These are phyloP conservation scores for Fusarium sp. DNA, from an alignment of 2,329 filamentous ascomycete species.

Conservation along the genomic window DNA sequence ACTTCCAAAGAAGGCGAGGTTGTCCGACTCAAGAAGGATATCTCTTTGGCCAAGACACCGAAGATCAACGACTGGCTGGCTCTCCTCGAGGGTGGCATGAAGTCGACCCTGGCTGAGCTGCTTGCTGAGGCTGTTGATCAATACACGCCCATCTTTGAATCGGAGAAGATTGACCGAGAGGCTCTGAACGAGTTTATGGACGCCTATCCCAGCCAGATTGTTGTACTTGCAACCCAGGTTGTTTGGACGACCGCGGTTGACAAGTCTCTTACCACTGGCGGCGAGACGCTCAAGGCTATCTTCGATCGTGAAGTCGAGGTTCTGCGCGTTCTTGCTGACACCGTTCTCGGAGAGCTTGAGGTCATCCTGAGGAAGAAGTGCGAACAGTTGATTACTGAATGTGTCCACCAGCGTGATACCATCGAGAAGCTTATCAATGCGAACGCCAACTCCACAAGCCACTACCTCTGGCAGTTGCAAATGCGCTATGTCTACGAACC, in stretches of 20 bases:
- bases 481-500: slow-evolving; percentile 95
- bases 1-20: slow-evolving; percentile 95
- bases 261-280: slow-evolving; percentile 77
- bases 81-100: slow-evolving; percentile 92
- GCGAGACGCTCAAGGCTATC: slow-evolving; percentile 74
- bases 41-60: slow-evolving; percentile 92
- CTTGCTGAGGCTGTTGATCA: slow-evolving; percentile 86
- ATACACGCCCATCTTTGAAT: slow-evolving; percentile 82
- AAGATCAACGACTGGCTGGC: slow-evolving; percentile 99
- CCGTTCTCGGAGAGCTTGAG: slow-evolving; percentile 90
- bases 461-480: slow-evolving; percentile 93
- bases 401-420: slow-evolving; percentile 94
- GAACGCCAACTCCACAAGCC: slow-evolving; percentile 79
- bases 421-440: slow-evolving; percentile 86
- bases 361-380: slow-evolving; percentile 93
- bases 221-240: slow-evolving; percentile 92
- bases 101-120: slow-evolving; percentile 89
- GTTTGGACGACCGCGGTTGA: slow-evolving; percentile 94
- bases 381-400: slow-evolving; percentile 98
- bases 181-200: slow-evolving; percentile 85
- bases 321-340: slow-evolving; percentile 85
- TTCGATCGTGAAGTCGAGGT: slow-evolving; percentile 88
- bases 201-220: slow-evolving; percentile 91
- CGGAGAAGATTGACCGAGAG: slow-evolving; percentile 74
- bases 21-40: slow-evolving; percentile 87